Evolutionary conservation across 2,329 filamentous ascomycete genomes (phyloP).

Genomic region (Cytospora chrysosperma): DNA sequence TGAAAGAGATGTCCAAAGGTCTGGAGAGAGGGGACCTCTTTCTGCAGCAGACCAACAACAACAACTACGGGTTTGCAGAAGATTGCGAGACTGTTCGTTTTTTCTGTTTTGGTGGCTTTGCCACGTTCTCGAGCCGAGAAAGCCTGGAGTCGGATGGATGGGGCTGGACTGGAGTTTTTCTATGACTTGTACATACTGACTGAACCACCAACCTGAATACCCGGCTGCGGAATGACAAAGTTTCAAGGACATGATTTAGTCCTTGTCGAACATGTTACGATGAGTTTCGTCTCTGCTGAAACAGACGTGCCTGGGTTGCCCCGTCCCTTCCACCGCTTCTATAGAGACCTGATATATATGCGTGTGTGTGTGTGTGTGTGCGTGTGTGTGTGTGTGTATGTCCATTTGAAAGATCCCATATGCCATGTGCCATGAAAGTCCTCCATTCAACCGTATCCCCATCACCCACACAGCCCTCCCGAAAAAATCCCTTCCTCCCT

Average conservation of each 20-base stretch:
- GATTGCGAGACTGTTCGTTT: too few species aligned
- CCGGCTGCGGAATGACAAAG: slow-evolving; percentile 2
- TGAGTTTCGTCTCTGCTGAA: not conserved
- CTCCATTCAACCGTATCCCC: not conserved
- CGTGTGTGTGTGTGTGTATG: too few species aligned
- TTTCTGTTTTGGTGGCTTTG: too few species aligned
- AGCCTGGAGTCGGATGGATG: not conserved
- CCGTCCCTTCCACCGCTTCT: not conserved
- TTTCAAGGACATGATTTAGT: slow-evolving; percentile 8
- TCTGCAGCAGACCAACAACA: too few species aligned
- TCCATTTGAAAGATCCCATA: too few species aligned
- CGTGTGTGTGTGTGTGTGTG: too few species aligned
- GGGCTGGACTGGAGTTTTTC: not conserved
- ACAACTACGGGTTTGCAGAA: too few species aligned
- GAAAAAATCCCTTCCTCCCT: not conserved
- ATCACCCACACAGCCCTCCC: too few species aligned
- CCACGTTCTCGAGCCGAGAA: too few species aligned
- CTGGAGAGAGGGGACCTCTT: not conserved
- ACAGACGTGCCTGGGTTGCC: not conserved
- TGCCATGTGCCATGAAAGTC: too few species aligned
- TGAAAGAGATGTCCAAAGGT: not conserved
- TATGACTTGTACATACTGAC: slow-evolving; percentile 16
- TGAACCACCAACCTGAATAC: slow-evolving; percentile 3
- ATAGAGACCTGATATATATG: not conserved
- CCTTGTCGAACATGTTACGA: slow-evolving; percentile 3